A percentile compares a stretch with the other conserved stretches of the same genome.
Conservation (phyloP, 2,329 filamentous ascomycete species). For the Grosmannia serpens region DNA sequence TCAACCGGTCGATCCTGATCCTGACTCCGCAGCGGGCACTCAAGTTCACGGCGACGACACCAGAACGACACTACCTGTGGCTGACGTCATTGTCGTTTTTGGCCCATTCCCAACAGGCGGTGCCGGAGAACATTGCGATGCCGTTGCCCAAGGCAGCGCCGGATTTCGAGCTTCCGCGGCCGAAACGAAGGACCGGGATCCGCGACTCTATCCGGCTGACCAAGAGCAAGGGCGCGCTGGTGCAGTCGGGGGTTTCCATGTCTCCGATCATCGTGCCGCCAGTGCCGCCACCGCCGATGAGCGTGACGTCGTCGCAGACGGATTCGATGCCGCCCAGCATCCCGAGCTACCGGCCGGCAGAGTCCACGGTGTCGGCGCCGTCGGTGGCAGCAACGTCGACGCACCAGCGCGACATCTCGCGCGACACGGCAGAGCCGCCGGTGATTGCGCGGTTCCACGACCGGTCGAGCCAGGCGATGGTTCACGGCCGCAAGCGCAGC, state of each 20-base stretch:
- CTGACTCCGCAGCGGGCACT: conserved; percentile 85
- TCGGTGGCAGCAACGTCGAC: conserved; percentile 17
- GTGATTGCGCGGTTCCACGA: conserved; percentile 55
- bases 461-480: conserved; percentile 29
- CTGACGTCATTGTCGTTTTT: conserved; percentile 89
- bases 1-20: conserved; percentile 91
- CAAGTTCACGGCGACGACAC: conserved; percentile 78
- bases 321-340: conserved; percentile 40
- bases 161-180: conserved; percentile 37
- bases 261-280: conserved; percentile 11
- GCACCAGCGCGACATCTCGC: conserved; percentile 36
- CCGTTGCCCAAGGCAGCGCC: conserved; percentile 34
- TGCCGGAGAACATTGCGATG: conserved; percentile 57
- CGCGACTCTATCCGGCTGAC: conserved; percentile 84
- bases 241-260: conserved; percentile 11
- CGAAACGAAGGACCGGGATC: conserved; percentile 47
- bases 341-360: conserved; percentile 29
- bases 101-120: conserved; percentile 72
- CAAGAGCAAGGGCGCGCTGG: conserved; percentile 48
- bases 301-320: conserved; percentile 16
- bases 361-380: conserved; percentile 24
- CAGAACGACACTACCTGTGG: conserved; percentile 90
- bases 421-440: conserved; percentile 59
- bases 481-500: conserved; percentile 76
- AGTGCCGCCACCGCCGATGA: conserved; percentile 13